A percentile compares a stretch with the other conserved stretches of the same genome.
These are phyloP conservation scores for Meredithiella fracta DNA, from an alignment of 2,329 filamentous ascomycete species.

Conservation along the genomic window DNA sequence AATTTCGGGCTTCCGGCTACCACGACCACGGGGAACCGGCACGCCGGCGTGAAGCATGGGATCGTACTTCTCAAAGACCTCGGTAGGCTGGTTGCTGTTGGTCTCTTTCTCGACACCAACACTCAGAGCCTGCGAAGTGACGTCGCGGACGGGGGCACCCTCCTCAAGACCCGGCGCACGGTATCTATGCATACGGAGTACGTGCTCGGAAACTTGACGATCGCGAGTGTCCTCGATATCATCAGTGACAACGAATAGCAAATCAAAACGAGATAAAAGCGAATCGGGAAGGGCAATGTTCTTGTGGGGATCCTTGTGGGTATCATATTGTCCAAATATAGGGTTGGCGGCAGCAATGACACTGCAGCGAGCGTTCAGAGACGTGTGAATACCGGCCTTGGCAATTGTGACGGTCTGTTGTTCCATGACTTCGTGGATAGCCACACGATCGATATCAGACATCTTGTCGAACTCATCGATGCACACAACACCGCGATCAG, in stretches of 20 bases:
- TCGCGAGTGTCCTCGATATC: conserved; percentile 93
- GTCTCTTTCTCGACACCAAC: conserved; percentile 70
- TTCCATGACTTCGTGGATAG: conserved; percentile 99
- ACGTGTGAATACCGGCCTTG: conserved; percentile 96
- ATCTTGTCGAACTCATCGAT: conserved; percentile 99
- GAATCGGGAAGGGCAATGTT: conserved; percentile 97
- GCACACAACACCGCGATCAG: conserved; percentile 89
- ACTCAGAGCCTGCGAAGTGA: conserved; percentile 64
- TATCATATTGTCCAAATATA: conserved; percentile 95
- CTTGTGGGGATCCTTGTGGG: conserved; percentile 95
- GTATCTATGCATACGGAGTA: conserved; percentile 92
- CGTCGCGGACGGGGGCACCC: conserved; percentile 83
- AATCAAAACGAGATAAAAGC: conserved; percentile 91
- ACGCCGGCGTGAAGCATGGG: conserved; percentile 90
- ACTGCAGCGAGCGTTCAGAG: conserved; percentile 88
- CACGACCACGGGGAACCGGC: conserved; percentile 56
- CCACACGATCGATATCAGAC: conserved; percentile 94
- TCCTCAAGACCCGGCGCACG: conserved; percentile 85
- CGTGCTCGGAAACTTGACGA: conserved; percentile 84
- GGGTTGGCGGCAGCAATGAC: conserved; percentile 94
- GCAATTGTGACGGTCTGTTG: conserved; percentile 98
- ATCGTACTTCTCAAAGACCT: conserved; percentile 93
- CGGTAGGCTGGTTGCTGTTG: conserved; percentile 57
- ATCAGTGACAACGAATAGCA: conserved; percentile 93
- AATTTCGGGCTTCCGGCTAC: conserved; percentile 67